phyloP scores from a whole-genome alignment of 352 stramenopile species.

The Globisporangium nagaii region DNA sequence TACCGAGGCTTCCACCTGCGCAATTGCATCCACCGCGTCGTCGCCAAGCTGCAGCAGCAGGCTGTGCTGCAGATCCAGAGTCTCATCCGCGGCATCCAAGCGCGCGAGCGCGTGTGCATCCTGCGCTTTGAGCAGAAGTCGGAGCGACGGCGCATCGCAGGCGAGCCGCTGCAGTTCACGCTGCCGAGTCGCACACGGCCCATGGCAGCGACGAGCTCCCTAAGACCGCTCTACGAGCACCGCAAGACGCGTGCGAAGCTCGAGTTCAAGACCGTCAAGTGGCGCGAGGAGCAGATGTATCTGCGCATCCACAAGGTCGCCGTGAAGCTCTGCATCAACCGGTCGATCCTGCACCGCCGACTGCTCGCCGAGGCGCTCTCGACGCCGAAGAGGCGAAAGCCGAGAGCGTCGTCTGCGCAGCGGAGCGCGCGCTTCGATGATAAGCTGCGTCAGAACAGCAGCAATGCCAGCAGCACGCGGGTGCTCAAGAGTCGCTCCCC shows the following conservation, averaged over 20 bases:
- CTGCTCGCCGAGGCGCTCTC: constrained; percentile 4
- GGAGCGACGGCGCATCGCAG: constrained; percentile 24
- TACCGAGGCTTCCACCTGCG: constrained; percentile 43
- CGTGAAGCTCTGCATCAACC: constrained; percentile 22
- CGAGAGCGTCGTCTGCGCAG: neutral
- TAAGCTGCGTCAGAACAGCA: neutral
- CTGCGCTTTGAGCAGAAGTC: constrained; percentile 47
- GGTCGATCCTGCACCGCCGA: constrained; percentile 7
- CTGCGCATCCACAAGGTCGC: constrained; percentile 39
- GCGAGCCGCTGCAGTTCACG: constrained; percentile 35
- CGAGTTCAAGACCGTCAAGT: constrained; percentile 39
- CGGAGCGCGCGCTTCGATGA: neutral
- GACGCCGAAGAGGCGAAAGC: constrained; percentile 5
- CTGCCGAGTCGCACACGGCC: constrained; percentile 23
- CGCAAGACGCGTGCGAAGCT: constrained; percentile 27
- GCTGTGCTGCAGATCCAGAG: constrained; percentile 49
- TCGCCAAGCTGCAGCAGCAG: constrained; percentile 31
- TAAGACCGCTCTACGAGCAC: constrained; percentile 31
- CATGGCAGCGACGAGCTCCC: constrained; percentile 13
- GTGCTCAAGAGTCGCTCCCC: neutral
- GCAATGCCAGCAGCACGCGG: neutral
- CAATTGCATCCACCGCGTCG: constrained; percentile 31
- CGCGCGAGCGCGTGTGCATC: constrained; percentile 41
- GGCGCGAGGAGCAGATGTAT: constrained; percentile 41
- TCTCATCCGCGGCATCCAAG: constrained; percentile 48